phyloP scores from a whole-genome alignment of 129 eudicot species.

The Artemisia argyi region DNA sequence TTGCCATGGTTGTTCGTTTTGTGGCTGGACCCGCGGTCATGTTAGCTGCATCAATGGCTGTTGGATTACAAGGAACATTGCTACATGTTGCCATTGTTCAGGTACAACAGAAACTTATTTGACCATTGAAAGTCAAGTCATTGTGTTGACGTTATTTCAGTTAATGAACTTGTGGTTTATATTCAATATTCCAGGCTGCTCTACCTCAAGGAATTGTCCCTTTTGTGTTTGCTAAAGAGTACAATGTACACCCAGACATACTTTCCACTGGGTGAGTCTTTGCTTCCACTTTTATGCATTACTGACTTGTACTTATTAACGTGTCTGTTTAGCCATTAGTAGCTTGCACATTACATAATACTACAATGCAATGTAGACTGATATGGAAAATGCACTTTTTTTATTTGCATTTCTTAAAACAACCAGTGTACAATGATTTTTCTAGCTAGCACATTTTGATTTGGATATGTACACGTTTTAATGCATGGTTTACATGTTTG shows the following conservation, averaged over 20 bases:
- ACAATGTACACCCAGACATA: conserved; percentile 81
- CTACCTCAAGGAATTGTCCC: conserved; percentile 98
- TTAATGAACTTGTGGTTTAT: conserved; percentile 4
- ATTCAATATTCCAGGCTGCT: conserved; percentile 60
- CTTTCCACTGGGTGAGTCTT: conserved; percentile 83
- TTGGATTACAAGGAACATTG: conserved; percentile 73
- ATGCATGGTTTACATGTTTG: conserved; percentile 25
- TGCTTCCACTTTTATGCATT: background rate
- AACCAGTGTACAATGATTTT: background rate
- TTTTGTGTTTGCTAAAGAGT: conserved; percentile 93
- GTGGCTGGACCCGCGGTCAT: conserved; percentile 85
- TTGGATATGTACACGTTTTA: conserved; percentile 16
- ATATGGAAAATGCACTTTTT: no score
- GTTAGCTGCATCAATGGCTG: conserved; percentile 77
- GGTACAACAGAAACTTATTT: conserved; percentile 37
- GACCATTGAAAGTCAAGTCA: conserved; percentile 26
- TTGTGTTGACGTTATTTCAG: conserved; percentile 10
- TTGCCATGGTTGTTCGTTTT: conserved; percentile 73
- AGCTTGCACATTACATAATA: background rate
- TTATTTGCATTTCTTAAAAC: no score
- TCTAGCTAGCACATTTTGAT: background rate
- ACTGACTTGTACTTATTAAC: conserved; percentile 1
- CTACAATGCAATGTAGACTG: background rate
- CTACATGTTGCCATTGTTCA: conserved; percentile 88
- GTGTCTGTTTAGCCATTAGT: background rate